Base-by-base conservation (phyloP, 768 basidiomycete genomes). In the Hortiboletus campestris region DNA sequence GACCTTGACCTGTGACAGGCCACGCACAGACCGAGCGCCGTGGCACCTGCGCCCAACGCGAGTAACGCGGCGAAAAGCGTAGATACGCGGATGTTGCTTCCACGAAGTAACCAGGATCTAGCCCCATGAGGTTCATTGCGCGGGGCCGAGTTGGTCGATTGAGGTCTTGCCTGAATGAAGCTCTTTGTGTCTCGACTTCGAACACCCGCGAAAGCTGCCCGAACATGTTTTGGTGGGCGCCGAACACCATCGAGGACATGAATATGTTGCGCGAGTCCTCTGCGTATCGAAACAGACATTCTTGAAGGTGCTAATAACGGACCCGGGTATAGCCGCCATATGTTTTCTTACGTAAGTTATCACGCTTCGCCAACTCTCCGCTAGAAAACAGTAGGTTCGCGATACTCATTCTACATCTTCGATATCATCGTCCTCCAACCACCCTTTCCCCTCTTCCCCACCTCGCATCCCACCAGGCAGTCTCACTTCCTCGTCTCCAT, bases 351-450 rank as follows among this genome's bases (percentile, higher is more conserved):
- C 25, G 25, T 25, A n/a, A n/a, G n/a, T n/a, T n/a, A 25, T 25
- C 25, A 25, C 4, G 2, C 25, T 41, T 7, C 20, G 8, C 20
- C 8, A 6, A 28, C 14, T 22, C 40, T 39, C 35, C 6, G 10
- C 16, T 19, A 35, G 16, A 38, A 39, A 19, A 25, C n/a, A 42
- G 35, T 22, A 47, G 22, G 19, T 19, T 9, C 16, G 8, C 31
- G 46, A 46, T 16, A 34, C n/a, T 63, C 50, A 72, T 12, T 66
- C 62, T 34, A 46, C 58, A 25, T 83, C 78, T 59, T 84, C 81
- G 49, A 85, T 85, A 61, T 84, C 83, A 61, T 85, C 83, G 20
- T 70, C 74, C 41, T 83, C 83, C 61, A 84, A 61, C 82, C 83
- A 84, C 19, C 80, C 79, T 47, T 58, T 70, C 4, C 65, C 68